phyloP scores from a whole-genome alignment of 139 green algal species.

The Marvania coccoides region DNA sequence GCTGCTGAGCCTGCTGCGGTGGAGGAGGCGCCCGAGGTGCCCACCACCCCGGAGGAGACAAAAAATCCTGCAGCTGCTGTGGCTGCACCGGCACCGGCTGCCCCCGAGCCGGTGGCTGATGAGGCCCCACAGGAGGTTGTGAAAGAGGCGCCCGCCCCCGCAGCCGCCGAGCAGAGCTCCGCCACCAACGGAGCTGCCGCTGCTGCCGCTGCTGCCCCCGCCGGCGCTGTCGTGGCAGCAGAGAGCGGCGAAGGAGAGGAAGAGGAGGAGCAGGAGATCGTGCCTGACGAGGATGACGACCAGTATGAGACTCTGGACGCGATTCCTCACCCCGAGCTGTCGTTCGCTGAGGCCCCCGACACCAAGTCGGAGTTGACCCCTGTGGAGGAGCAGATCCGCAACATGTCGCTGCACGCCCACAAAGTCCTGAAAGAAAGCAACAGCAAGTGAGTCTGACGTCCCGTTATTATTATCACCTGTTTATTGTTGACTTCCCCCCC shows the following conservation, averaged over 20 bases:
- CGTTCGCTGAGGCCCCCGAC: conserved; percentile 4
- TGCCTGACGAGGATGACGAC: conserved; percentile 4
- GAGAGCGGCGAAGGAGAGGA: neutral
- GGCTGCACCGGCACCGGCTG: neutral
- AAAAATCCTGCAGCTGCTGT: neutral
- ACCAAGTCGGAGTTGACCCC: neutral
- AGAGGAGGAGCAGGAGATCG: neutral
- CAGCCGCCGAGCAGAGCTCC: neutral
- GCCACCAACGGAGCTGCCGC: neutral
- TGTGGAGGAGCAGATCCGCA: conserved; percentile 17
- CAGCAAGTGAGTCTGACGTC: neutral
- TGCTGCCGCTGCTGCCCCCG: neutral
- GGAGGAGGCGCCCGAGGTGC: neutral
- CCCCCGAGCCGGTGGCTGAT: neutral
- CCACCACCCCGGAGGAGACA: neutral
- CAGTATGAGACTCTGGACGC: neutral
- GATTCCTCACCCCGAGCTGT: neutral
- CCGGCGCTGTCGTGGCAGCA: neutral
- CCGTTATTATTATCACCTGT: neutral
- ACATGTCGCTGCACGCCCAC: conserved; percentile 27
- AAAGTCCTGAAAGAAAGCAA: conserved; percentile 32
- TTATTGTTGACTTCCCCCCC: neutral
- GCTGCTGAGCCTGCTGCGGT: neutral
- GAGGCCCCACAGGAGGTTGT: too few relatives aligned
- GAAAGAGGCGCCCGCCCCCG: neutral